These are phyloP conservation scores for Rhizophagus clarus DNA, from an alignment of 192 early-diverging fungal genomes.

Conservation along the genomic window DNA sequence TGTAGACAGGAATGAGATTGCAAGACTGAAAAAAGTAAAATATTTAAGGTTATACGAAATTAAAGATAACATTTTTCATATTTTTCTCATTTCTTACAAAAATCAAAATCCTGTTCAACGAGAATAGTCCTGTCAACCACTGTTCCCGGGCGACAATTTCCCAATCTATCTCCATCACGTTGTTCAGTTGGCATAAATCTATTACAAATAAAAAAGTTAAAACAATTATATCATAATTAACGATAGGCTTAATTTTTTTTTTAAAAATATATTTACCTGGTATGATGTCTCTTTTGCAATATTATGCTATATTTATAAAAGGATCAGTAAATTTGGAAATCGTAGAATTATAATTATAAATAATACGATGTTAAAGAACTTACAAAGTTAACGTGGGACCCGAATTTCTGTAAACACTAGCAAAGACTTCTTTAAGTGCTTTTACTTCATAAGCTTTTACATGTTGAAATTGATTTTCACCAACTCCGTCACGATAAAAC, in stretches of 20 bases:
- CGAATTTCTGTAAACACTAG: slow-evolving; percentile 62
- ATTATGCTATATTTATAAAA: slow-evolving; percentile 46
- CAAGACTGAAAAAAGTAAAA: neutral
- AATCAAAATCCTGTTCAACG: neutral
- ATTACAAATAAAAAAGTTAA: slow-evolving; percentile 9
- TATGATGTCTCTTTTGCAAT: slow-evolving; percentile 86
- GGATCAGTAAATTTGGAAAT: neutral
- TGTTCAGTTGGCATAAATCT: slow-evolving; percentile 72
- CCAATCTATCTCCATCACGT: slow-evolving; percentile 63
- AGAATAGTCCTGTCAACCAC: slow-evolving; percentile 66
- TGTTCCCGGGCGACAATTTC: slow-evolving; percentile 80
- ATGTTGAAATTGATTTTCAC: slow-evolving; percentile 70
- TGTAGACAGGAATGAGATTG: slow-evolving; percentile 86
- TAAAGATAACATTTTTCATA: too few species aligned
- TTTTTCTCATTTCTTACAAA: neutral
- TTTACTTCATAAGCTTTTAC: slow-evolving; percentile 5
- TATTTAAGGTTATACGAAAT: neutral
- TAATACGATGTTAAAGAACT: neutral
- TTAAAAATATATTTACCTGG: slow-evolving; percentile 41
- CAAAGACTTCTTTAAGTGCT: slow-evolving; percentile 48
- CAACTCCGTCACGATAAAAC: slow-evolving; percentile 86
- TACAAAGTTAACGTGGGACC: slow-evolving; percentile 70
- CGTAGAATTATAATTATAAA: too few species aligned
- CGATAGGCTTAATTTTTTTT: neutral
- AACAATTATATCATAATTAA: neutral